phyloP scores from a whole-genome alignment of 805 yeast species.

The Saturnispora bothae region DNA sequence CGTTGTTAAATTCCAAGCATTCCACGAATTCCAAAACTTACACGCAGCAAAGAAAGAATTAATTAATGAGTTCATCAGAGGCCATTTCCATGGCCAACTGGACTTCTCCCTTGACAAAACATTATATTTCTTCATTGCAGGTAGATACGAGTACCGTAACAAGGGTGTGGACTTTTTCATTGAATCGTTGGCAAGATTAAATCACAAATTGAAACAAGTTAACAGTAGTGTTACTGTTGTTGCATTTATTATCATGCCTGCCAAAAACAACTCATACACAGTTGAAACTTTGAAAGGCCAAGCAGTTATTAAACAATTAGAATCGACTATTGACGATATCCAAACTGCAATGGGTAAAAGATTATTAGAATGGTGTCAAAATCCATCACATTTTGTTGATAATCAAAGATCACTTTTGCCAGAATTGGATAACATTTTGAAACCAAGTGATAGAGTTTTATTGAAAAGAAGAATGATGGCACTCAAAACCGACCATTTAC shows the following conservation, averaged over 20 bases:
- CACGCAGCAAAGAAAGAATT: constrained; percentile 88
- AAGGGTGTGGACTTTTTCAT: constrained; percentile 95
- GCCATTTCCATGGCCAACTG: constrained; percentile 94
- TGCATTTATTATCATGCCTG: constrained; percentile 98
- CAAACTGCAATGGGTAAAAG: constrained; percentile 80
- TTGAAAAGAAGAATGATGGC: constrained; percentile 91
- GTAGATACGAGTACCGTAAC: constrained; percentile 92
- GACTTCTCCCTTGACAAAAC: constrained; percentile 94
- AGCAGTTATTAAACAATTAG: constrained; percentile 88
- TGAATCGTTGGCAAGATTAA: constrained; percentile 85
- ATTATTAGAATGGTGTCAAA: constrained; percentile 74
- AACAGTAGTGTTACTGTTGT: constrained; percentile 89
- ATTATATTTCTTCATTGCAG: constrained; percentile 90
- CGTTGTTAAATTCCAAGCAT: constrained; percentile 93
- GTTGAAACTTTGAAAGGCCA: constrained; percentile 94
- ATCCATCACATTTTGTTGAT: constrained; percentile 33
- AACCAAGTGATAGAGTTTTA: constrained; percentile 78
- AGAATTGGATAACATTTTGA: constrained; percentile 69
- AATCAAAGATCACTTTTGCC: constrained; percentile 43
- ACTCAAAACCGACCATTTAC: constrained; percentile 76
- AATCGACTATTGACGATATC: constrained; percentile 78
- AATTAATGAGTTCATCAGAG: constrained; percentile 88
- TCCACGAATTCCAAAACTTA: constrained; percentile 94
- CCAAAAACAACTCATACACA: constrained; percentile 85
- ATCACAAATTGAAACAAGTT: constrained; percentile 70